Evolutionary conservation across 352 stramenopile genomes (phyloP).

Genomic region (Pythium grandisporangium): DNA sequence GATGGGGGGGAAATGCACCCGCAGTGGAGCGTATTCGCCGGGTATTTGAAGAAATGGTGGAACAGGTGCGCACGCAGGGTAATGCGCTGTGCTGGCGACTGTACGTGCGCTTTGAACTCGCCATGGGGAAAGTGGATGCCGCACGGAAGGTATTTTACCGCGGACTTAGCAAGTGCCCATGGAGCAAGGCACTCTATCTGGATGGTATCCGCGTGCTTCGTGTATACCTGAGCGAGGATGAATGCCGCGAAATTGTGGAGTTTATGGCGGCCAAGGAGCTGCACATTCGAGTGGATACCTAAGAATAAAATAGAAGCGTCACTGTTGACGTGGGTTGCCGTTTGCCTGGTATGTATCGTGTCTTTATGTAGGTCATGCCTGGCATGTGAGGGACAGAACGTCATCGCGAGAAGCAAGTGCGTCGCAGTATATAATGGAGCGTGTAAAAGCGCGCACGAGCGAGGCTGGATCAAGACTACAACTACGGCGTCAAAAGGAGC

Average conservation of each 20-base stretch:
- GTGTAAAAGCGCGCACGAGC: too few species aligned
- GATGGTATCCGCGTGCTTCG: constrained; percentile 53
- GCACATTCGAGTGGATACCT: constrained; percentile 41
- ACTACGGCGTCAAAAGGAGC: too few species aligned
- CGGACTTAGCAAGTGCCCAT: constrained; percentile 54
- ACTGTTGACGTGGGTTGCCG: too few species aligned
- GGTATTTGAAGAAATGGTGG: constrained; percentile 61
- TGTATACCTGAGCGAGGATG: constrained; percentile 43
- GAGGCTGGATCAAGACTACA: too few species aligned
- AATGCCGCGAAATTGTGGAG: constrained; percentile 53
- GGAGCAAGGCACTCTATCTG: constrained; percentile 73
- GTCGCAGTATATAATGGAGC: too few species aligned
- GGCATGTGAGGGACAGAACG: too few species aligned
- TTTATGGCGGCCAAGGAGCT: constrained; percentile 73
- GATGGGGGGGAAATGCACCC: constrained; percentile 46
- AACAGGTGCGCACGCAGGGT: constrained; percentile 31
- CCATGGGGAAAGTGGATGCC: constrained; percentile 50
- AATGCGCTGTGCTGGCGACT: constrained; percentile 58
- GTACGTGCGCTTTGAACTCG: constrained; percentile 72
- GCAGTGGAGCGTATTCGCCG: constrained; percentile 42
- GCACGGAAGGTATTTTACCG: constrained; percentile 72
- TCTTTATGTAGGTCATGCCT: constrained; percentile 5
- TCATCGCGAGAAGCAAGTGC: too few species aligned
- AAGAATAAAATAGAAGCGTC: too few species aligned
- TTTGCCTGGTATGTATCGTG: too few species aligned